Evolutionary conservation across 768 basidiomycete genomes (phyloP).

Genomic region (Boletus coccyginus): DNA sequence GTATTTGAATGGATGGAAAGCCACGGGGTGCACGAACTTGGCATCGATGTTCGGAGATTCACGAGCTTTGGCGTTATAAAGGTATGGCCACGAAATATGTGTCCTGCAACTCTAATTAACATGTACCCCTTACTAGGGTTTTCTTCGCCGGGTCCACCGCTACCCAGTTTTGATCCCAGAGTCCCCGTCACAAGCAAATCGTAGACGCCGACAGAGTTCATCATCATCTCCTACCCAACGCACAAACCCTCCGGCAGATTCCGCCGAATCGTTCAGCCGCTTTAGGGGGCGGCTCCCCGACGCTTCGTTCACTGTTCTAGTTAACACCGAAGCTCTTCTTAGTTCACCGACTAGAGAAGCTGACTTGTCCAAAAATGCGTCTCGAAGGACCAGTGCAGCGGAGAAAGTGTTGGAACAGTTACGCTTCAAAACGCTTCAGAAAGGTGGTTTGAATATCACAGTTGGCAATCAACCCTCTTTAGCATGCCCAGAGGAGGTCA

Average conservation of each 20-base stretch:
- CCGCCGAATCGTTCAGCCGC: constrained; percentile 13
- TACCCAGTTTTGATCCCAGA: constrained; percentile 75
- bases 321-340: constrained; percentile 17
- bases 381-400: constrained; percentile 60
- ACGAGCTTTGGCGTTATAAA: constrained; percentile 98
- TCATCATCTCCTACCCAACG: constrained; percentile 18
- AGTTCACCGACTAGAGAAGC: constrained; percentile 34
- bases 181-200: constrained; percentile 19
- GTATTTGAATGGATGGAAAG: constrained; percentile 86
- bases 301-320: constrained; percentile 17
- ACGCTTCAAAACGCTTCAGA: constrained; percentile 53
- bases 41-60: constrained; percentile 92
- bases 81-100: constrained; percentile 34
- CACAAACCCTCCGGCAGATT: constrained; percentile 3
- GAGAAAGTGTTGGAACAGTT: constrained; percentile 69
- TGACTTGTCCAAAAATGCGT: constrained; percentile 28
- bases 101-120: background rate
- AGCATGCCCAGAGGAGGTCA: constrained; percentile 16
- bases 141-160: constrained; percentile 89
- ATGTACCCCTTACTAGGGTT: constrained; percentile 53
- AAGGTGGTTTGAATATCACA: constrained; percentile 29
- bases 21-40: constrained; percentile 63
- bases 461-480: constrained; percentile 16
- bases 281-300: constrained; percentile 24
- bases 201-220: constrained; percentile 32